phyloP scores from a whole-genome alignment of 2,329 filamentous ascomycete species.

The Ceratocystiopsis brevicomis region DNA sequence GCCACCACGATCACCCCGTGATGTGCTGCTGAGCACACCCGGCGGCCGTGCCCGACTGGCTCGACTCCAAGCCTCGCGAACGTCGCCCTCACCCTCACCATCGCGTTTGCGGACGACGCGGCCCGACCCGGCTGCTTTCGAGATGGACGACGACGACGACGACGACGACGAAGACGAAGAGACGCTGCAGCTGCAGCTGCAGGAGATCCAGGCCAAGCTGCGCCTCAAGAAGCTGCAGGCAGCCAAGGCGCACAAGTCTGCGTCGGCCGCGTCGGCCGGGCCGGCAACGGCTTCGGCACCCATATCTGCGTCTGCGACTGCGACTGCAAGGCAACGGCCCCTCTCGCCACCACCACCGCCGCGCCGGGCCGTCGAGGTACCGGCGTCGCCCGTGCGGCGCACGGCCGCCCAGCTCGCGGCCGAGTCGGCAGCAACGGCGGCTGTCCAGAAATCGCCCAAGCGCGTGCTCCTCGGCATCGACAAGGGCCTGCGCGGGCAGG shows the following conservation, averaged over 20 bases:
- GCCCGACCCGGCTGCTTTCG: conserved; percentile 1
- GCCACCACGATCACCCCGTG: conserved; percentile 48
- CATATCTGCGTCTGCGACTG: neutral
- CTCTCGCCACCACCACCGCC: conserved; percentile 3
- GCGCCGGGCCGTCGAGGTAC: conserved; percentile 43
- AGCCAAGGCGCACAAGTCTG: conserved; percentile 25
- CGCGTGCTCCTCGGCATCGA: conserved; percentile 73
- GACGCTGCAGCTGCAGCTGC: conserved; percentile 65
- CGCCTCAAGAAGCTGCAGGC: conserved; percentile 75
- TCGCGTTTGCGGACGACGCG: too few relatives aligned
- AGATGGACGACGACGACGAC: conserved; percentile 20
- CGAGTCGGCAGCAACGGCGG: conserved; percentile 22
- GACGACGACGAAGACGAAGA: conserved; percentile 73
- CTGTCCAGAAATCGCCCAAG: conserved; percentile 55
- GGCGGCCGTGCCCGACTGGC: conserved; percentile 60
- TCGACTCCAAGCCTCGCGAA: conserved; percentile 40
- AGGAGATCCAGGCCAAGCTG: conserved; percentile 73
- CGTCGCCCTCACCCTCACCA: conserved; percentile 48
- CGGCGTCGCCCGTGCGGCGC: conserved; percentile 51
- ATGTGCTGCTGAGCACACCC: conserved; percentile 49
- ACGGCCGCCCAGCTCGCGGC: conserved; percentile 13
- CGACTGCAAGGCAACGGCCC: neutral
- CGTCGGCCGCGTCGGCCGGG: neutral
- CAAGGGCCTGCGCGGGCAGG: conserved; percentile 61
- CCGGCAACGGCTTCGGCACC: conserved; percentile 4